Evolutionary conservation across 306 rosid genomes (phyloP), one percentile per base, ranked within the genome.

Genomic region (Ormosia semicastrata): DNA sequence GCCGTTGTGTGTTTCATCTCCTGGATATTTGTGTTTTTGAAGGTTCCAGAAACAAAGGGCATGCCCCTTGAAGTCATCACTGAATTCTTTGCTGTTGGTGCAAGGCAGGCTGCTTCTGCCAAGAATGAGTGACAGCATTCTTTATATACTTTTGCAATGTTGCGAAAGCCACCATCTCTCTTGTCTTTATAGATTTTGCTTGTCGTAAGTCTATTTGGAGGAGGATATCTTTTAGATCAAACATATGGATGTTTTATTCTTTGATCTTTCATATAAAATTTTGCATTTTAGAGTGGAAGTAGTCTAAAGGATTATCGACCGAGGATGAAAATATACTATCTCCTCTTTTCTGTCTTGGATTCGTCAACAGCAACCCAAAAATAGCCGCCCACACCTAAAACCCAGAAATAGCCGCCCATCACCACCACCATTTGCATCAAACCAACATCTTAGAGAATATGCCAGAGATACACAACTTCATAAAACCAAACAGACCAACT

Each of bases 21-120:
- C n/a, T 89, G 84, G 85, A 59, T 93, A 33, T 93, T 91, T 44
- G 83, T 93, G 81, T 91, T 58, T 81, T 82, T 89, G 78, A 91
- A 89, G 89, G 97, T 91, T 58, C 97, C 97, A 1, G 96, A 93
- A 88, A 93, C 97, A 78, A 93, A 93, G 82, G 96, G 95, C 73
- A 93, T 93, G 96, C 97, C 97, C 56, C 97, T 93, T 7, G 95
- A 93, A 86, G 92, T 93, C 85, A 93, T 93, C 74, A 87, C 90
- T 1, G 94, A 93, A 64, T 91, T 93, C 92, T 93, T 93, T 79
- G 72, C 94, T 29, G 87, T 91, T 47, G 94, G 92, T 34, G 69
- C 97, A 8, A 89, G 46, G 83, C 89, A 91, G 75, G 87, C 80
- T 65, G 75, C 85, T 41, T 24, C 92, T 10, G 85, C 80, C 71